Conservation (phyloP, 148 eudicot genomes). For the Oxyria digyna region DNA sequence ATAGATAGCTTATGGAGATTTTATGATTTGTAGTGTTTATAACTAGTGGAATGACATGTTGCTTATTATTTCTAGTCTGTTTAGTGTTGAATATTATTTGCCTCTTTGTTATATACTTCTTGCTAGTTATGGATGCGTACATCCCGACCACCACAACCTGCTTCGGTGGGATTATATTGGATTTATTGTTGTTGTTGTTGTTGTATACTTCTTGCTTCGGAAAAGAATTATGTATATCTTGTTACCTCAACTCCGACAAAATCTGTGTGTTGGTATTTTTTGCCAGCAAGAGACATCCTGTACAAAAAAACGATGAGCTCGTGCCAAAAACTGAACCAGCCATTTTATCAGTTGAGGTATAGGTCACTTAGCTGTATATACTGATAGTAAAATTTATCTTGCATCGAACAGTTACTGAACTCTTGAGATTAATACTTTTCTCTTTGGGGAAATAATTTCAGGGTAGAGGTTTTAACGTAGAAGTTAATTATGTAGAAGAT, state of each 20-base stretch:
- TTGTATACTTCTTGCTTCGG: background rate
- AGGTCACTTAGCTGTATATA: conserved; percentile 6
- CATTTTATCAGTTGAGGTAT: conserved; percentile 97
- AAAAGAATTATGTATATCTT: background rate
- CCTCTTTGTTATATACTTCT: too few relatives aligned
- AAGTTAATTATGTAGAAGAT: conserved; percentile 65
- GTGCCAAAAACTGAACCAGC: conserved; percentile 67
- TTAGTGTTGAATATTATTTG: background rate
- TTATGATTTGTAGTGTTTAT: too few relatives aligned
- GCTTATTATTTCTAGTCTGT: background rate
- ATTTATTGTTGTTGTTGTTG: background rate
- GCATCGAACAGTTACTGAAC: background rate
- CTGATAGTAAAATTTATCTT: background rate
- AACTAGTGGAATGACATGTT: background rate
- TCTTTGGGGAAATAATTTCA: conserved; percentile 19
- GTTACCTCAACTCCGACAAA: background rate
- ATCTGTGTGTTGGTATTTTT: background rate
- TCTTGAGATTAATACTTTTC: background rate
- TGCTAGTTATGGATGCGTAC: too few relatives aligned
- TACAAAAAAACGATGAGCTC: conserved; percentile 27
- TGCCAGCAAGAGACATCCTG: conserved; percentile 45
- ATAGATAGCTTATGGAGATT: too few relatives aligned
- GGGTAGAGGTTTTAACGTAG: conserved; percentile 90
- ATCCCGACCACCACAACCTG: too few relatives aligned
- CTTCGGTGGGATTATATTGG: too few relatives aligned